A percentile compares a stretch with the other conserved stretches of the same genome.
These are phyloP conservation scores for Aegilops bicornis DNA, from an alignment of 176 grass and related monocot species.

Conservation along the genomic window DNA sequence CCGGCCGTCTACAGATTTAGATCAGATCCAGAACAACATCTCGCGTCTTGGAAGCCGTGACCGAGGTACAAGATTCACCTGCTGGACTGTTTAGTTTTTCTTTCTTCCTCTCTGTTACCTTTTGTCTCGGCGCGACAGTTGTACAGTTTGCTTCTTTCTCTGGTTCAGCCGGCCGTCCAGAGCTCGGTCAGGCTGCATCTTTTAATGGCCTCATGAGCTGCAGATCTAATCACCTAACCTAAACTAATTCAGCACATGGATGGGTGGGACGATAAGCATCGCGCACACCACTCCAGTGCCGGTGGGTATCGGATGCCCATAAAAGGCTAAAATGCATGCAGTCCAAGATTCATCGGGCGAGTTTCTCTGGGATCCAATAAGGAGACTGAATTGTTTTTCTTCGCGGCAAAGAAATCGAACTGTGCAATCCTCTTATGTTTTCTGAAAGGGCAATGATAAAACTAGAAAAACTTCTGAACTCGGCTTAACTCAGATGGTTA, in stretches of 20 bases:
- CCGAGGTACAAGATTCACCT: neutral
- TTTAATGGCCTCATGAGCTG: neutral
- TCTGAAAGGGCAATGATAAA: no score
- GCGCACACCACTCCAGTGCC: neutral
- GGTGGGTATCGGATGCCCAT: neutral
- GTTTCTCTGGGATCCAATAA: neutral
- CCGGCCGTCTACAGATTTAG: neutral
- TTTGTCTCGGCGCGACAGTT: slow-evolving; percentile 17
- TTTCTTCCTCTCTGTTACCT: neutral
- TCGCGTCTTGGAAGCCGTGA: slow-evolving; percentile 1
- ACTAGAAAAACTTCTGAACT: no score
- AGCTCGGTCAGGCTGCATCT: neutral
- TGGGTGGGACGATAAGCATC: neutral
- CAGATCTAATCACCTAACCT: neutral
- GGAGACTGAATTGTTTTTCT: neutral
- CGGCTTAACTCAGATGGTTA: no score
- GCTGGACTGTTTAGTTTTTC: neutral
- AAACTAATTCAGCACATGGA: slow-evolving; percentile 6
- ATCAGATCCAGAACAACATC: slow-evolving; percentile 2
- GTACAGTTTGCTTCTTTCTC: neutral
- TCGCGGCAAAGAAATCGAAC: neutral
- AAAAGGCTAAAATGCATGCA: neutral
- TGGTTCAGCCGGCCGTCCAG: neutral
- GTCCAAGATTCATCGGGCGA: neutral
- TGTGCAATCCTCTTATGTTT: neutral